These are phyloP conservation scores for Aurifilum marmelostoma DNA, from an alignment of 2,329 filamentous ascomycete species.

Conservation along the genomic window DNA sequence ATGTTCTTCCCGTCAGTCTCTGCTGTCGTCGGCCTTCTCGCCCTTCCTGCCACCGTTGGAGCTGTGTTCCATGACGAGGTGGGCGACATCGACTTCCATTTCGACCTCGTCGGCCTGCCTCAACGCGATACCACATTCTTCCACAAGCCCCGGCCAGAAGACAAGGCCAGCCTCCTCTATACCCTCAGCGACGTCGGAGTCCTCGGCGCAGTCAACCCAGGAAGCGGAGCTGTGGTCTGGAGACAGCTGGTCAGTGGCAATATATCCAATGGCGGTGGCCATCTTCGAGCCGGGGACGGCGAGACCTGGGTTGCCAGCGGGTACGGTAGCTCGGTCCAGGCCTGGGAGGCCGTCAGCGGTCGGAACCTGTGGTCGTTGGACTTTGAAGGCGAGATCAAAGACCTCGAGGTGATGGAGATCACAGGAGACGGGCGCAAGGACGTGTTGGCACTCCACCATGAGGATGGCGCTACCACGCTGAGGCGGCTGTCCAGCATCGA, in stretches of 20 bases:
- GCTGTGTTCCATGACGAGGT: slow-evolving; percentile 91
- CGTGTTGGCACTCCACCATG: slow-evolving; percentile 68
- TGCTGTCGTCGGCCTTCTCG: slow-evolving; percentile 38
- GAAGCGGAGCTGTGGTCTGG: slow-evolving; percentile 84
- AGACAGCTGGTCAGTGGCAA: slow-evolving; percentile 71
- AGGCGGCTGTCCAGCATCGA: slow-evolving; percentile 73
- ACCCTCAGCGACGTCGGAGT: slow-evolving; percentile 84
- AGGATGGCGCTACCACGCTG: slow-evolving; percentile 62
- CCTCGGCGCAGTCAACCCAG: slow-evolving; percentile 86
- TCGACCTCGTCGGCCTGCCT: slow-evolving; percentile 83
- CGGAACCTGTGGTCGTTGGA: slow-evolving; percentile 74
- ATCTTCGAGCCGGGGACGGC: slow-evolving; percentile 74
- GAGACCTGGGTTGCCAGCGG: slow-evolving; percentile 79
- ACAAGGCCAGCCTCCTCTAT: slow-evolving; percentile 88
- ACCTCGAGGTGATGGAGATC: slow-evolving; percentile 78
- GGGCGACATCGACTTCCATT: slow-evolving; percentile 89
- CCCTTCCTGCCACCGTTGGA: slow-evolving; percentile 53
- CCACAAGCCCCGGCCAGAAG: slow-evolving; percentile 79
- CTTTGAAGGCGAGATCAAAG: slow-evolving; percentile 62
- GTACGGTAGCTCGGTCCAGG: slow-evolving; percentile 68
- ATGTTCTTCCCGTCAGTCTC: slow-evolving; percentile 29
- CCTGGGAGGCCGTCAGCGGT: slow-evolving; percentile 84
- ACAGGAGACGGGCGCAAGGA: slow-evolving; percentile 68
- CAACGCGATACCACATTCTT: slow-evolving; percentile 89
- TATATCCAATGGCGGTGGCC: slow-evolving; percentile 50